A percentile compares a stretch with the other conserved stretches of the same genome.
phyloP scores from a whole-genome alignment of 305 asterid species.

The Monarda citriodora region DNA sequence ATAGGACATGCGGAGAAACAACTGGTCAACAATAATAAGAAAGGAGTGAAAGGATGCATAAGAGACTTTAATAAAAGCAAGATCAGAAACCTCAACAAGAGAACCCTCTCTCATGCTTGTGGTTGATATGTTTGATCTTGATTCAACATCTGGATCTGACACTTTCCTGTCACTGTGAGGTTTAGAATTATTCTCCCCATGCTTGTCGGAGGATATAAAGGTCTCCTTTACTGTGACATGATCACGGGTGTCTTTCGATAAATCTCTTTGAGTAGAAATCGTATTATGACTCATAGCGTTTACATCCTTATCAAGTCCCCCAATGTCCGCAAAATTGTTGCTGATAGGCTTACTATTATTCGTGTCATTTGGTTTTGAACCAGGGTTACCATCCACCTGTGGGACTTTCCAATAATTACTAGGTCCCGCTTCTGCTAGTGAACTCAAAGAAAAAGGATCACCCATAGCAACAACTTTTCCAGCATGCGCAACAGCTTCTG shows the following conservation, averaged over 20 bases:
- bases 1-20: slow-evolving; percentile 7
- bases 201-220: slow-evolving; percentile 30
- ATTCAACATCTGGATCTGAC: slow-evolving; percentile 36
- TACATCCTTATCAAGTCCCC: slow-evolving; percentile 45
- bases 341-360: slow-evolving; percentile 26
- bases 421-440: slow-evolving; percentile 84
- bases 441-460: slow-evolving; percentile 75
- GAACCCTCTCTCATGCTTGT: slow-evolving; percentile 68
- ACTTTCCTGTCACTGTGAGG: slow-evolving; percentile 39
- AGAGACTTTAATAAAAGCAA: slow-evolving; percentile 17
- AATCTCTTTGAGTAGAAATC: slow-evolving; percentile 37
- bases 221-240: slow-evolving; percentile 34
- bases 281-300: slow-evolving; percentile 18
- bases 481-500: slow-evolving; percentile 96
- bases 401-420: slow-evolving; percentile 66
- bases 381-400: slow-evolving; percentile 30
- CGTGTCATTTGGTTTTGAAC: slow-evolving; percentile 29
- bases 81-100: slow-evolving; percentile 76
- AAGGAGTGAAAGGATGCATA: slow-evolving; percentile 11
- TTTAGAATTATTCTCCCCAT: slow-evolving; percentile 38
- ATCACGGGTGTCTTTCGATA: slow-evolving; percentile 37
- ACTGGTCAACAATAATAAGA: slow-evolving; percentile 11
- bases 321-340: slow-evolving; percentile 30
- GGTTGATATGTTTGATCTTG: slow-evolving; percentile 28
- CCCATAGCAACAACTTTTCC: slow-evolving; percentile 89